Evolutionary conservation across 805 yeast genomes (phyloP).

Genomic region (Candida sanyiensis): DNA sequence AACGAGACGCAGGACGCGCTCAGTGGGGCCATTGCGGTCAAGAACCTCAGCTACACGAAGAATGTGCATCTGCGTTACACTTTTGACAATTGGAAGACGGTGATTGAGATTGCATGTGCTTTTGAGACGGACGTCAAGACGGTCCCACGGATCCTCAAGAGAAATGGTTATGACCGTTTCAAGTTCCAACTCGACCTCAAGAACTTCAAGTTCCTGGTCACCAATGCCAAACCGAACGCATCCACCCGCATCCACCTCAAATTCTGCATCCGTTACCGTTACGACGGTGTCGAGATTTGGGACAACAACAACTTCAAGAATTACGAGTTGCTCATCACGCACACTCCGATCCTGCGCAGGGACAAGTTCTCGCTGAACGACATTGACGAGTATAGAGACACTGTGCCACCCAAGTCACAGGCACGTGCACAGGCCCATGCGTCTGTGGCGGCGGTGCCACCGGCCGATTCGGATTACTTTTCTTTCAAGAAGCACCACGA

Average conservation of each 20-base stretch:
- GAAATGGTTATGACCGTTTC: conserved; percentile 63
- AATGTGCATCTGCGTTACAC: conserved; percentile 67
- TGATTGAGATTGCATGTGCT: conserved; percentile 58
- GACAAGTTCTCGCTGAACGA: conserved; percentile 20
- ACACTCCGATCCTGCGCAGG: conserved; percentile 4
- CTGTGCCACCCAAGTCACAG: neutral
- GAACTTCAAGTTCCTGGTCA: conserved; percentile 20
- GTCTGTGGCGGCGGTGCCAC: neutral
- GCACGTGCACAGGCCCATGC: too few relatives aligned
- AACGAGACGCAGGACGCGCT: conserved; percentile 52
- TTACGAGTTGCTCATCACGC: conserved; percentile 39
- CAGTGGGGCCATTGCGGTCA: conserved; percentile 72
- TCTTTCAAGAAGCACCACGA: conserved; percentile 6
- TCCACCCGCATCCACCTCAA: conserved; percentile 24
- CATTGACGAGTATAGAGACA: neutral
- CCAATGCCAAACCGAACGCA: conserved; percentile 6
- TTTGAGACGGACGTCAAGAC: conserved; percentile 44
- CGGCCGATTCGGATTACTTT: conserved; percentile 5
- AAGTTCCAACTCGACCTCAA: conserved; percentile 53
- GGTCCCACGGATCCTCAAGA: conserved; percentile 41
- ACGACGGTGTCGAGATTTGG: conserved; percentile 57
- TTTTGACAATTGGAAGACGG: conserved; percentile 72
- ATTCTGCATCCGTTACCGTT: conserved; percentile 41
- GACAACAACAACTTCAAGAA: conserved; percentile 64
- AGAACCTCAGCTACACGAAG: conserved; percentile 67